Base-by-base conservation (phyloP, 108 stramenopile genomes). In the Skeletonema grethae region DNA sequence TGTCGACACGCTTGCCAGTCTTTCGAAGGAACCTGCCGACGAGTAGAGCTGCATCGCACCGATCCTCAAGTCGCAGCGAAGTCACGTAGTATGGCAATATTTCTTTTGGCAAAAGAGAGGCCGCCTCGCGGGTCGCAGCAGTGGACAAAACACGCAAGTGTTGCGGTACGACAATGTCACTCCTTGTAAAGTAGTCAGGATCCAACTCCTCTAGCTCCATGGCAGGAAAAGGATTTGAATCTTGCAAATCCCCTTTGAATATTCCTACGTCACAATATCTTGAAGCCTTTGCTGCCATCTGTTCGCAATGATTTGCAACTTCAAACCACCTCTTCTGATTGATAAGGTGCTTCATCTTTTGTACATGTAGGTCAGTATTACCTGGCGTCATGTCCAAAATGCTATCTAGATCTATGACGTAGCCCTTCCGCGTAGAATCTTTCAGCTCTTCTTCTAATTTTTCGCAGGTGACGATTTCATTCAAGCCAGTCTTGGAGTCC, bases 241-340 rank as follows among this genome's bases (percentile, higher is more conserved):
- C 76, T 4, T 15, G 31, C 64, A 77, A 45, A 34, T 77, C 76
- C 1, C 76, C 69, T 4, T 38, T 50, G 24, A 77, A 77, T 11
- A 43, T 43, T 43, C 15, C 41, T 5, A 78, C 62, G 10, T 61
- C 67, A 22, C 78, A 72, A 62, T 55, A 67, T 20, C 59, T 62
- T 39, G 50, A 22, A 10, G 60, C 39, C 13, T 63, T 59, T 29
- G 69, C 57, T n/a, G 77, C 82, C 24, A 73, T 13, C 39, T 50
- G 29, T 63, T 82, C 82, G 50, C 76, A 78, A 28, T 69, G 77
- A 63, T 78, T 77, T 0, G 82, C 72, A n/a, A 82, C 67, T 9
- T 38, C 65, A 39, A 64, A 73, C 82, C 82, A 82, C 25, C 77
- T 32, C 16, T 36, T 60, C n/a, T 24, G 32, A 2, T 61, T 32